A percentile compares a stretch with the other conserved stretches of the same genome.
phyloP scores from a whole-genome alignment of 73 alveolate genomes.

The Tetrahymena elliotti region DNA sequence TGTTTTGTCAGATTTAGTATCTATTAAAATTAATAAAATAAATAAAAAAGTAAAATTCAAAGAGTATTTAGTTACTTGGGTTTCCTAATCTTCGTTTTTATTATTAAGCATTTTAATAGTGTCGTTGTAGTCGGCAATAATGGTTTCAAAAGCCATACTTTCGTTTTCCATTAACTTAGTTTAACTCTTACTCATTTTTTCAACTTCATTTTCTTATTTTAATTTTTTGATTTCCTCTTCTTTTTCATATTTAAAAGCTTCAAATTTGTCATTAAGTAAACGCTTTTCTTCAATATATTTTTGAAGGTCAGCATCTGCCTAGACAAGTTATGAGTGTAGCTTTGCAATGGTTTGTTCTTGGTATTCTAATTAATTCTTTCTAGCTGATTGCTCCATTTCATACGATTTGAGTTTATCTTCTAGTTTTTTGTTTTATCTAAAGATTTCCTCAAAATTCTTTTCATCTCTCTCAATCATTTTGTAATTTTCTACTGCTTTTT shows the following conservation, averaged over 20 bases:
- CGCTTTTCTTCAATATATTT: neutral
- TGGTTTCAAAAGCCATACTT: neutral
- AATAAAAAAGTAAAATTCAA: neutral
- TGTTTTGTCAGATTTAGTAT: neutral
- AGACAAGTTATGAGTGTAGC: neutral
- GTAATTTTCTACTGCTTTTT: neutral
- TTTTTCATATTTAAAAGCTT: neutral
- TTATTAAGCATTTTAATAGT: neutral
- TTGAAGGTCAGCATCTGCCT: neutral
- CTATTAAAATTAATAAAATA: neutral
- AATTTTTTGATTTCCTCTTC: neutral
- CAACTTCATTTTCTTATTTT: neutral
- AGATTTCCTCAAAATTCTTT: neutral
- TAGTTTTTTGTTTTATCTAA: neutral
- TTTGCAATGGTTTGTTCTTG: neutral
- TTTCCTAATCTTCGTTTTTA: neutral
- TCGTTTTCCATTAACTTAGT: neutral
- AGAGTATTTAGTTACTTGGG: neutral
- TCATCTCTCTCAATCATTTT: neutral
- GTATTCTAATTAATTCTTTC: neutral
- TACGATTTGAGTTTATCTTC: neutral
- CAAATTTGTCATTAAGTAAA: neutral
- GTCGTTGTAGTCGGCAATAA: neutral
- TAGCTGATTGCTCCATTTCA: neutral
- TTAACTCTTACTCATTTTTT: neutral